Evolutionary conservation across 495 filamentous ascomycete genomes (phyloP), one percentile per base, ranked within the genome.

Genomic region (Wilcoxina mikolae): DNA sequence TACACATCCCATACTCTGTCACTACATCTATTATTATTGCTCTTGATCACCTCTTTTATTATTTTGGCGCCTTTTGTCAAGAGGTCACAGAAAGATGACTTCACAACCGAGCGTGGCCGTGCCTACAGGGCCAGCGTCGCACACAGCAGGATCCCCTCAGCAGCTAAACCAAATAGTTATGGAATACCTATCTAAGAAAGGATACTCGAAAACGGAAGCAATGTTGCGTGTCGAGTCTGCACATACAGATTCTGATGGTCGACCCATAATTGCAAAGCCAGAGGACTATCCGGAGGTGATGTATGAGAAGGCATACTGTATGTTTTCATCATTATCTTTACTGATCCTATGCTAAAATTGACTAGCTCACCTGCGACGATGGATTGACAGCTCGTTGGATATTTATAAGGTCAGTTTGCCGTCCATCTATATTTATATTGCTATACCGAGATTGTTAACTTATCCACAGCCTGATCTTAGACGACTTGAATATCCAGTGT

Each of bases 161-260:
- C 94, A 95, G 64, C 68, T 98, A 5, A 98, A 98, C 58, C 86
- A 93, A 59, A 98, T 98, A 66, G 90, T 98, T 28, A 91, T 95
- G 20, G 91, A 98, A 60, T 98, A 98, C 67, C 72, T 98, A 11
- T 78, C 83, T 46, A 98, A 98, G 69, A 95, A 95, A 64, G 91
- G 91, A 1, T 98, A 95, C 67, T 85, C 76, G 44, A 80, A 83
- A 22, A 96, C 91, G 0, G 91, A 98, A 65, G 85, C 90, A 12
- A 88, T 87, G 72, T 82, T 98, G 42, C 80, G 93, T 12, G 80
- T 85, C 68, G 91, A 98, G 63, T 93, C 88, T n/a, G 78, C 78
- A 2, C 77, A 82, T 57, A 74, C 84, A 43, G 85, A 87, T 54
- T 78, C 80, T 38, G 83, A 90, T 59, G 86, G 85, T 27, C 73